A percentile compares a stretch with the other conserved stretches of the same genome.
Evolutionary conservation across 192 early-diverging fungal genomes (phyloP).

Genomic region (Lobosporangium transversale): DNA sequence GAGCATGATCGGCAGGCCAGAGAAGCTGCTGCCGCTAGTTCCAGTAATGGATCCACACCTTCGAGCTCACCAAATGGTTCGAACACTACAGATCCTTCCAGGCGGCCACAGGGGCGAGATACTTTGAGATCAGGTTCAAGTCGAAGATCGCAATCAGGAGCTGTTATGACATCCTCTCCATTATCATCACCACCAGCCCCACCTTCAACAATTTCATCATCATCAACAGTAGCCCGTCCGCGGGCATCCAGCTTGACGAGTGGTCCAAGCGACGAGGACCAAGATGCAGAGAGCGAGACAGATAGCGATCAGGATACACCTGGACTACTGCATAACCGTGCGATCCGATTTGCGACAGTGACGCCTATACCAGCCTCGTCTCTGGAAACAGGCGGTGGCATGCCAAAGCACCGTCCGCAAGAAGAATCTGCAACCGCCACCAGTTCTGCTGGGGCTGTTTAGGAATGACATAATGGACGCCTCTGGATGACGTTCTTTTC

Average conservation of each 20-base stretch:
- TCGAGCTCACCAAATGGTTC: neutral
- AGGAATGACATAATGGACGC: neutral
- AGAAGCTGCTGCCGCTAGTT: constrained; percentile 34
- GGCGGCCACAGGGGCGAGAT: neutral
- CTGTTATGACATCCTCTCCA: neutral
- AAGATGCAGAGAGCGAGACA: constrained; percentile 2
- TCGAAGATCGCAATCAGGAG: neutral
- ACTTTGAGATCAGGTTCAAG: constrained; percentile 1
- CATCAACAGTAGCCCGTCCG: neutral
- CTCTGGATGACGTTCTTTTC: too few species aligned
- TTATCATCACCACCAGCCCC: constrained; percentile 1
- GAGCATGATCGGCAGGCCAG: constrained; percentile 61
- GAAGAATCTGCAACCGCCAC: constrained; percentile 12
- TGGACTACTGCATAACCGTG: constrained; percentile 27
- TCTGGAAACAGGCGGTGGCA: neutral
- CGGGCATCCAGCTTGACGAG: constrained; percentile 4
- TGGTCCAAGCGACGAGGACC: neutral
- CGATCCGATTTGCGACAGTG: constrained; percentile 29
- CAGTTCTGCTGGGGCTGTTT: constrained; percentile 16
- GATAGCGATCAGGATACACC: constrained; percentile 39
- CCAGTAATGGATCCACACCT: neutral
- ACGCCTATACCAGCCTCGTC: constrained; percentile 18
- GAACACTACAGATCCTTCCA: neutral
- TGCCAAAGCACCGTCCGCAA: constrained; percentile 22
- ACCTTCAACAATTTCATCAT: neutral